Evolutionary conservation across 768 basidiomycete genomes (phyloP).

Genomic region (Suillus subaureus): DNA sequence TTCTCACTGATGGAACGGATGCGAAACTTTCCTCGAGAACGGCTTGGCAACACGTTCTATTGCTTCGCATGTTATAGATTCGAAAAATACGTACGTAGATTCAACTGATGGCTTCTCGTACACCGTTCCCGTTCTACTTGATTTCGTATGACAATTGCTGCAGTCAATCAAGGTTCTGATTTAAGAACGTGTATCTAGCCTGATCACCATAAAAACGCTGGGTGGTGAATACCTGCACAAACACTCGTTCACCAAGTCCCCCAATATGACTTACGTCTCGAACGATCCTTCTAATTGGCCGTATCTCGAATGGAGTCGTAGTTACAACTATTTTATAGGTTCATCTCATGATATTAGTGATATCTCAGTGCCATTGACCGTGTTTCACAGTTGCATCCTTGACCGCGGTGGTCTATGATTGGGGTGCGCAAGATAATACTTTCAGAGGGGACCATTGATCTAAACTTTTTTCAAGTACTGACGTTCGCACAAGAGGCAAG

Average conservation of each 20-base stretch:
- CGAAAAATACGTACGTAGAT: neutral
- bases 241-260: neutral
- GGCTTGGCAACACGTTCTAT: neutral
- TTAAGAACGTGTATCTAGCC: neutral
- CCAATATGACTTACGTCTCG: neutral
- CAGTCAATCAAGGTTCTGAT: neutral
- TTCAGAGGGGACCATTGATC: neutral
- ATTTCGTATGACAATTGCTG: neutral
- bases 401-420: neutral
- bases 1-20: neutral
- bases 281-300: neutral
- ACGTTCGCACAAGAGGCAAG: neutral
- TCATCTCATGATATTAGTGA: neutral
- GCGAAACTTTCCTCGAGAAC: neutral
- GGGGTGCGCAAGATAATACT: neutral
- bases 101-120: neutral
- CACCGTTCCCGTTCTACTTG: neutral
- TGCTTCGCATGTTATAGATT: neutral
- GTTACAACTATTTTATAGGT: conserved; percentile 1
- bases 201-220: neutral
- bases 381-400: neutral
- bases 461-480: neutral
- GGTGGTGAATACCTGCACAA: neutral
- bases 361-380: neutral
- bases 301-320: neutral